Conservation (phyloP, 2,329 filamentous ascomycete genomes). For the Fusarium multiceps region DNA sequence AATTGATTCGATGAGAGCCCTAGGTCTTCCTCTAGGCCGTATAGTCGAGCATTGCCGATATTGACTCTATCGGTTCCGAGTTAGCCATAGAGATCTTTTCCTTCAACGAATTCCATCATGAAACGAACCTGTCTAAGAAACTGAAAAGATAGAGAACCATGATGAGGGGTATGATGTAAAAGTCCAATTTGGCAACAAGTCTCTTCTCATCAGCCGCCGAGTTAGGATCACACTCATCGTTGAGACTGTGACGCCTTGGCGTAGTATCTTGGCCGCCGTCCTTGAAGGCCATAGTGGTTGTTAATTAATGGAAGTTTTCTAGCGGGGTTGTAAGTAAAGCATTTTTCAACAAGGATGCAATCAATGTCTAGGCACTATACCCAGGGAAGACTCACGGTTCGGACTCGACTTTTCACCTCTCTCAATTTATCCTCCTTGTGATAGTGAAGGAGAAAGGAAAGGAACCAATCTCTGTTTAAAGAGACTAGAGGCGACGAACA, state of each 20-base stretch:
- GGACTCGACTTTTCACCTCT: not conserved
- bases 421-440: not conserved
- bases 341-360: not conserved
- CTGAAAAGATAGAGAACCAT: conserved; percentile 79
- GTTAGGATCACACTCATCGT: conserved; percentile 31
- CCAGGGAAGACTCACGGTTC: conserved; percentile 4
- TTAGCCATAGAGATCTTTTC: conserved; percentile 18
- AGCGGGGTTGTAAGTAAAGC: not conserved
- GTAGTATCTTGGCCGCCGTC: conserved; percentile 21
- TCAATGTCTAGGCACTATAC: not conserved
- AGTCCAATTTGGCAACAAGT: conserved; percentile 73
- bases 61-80: conserved; percentile 63
- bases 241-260: conserved; percentile 32
- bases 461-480: not conserved
- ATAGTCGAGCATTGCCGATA: conserved; percentile 77
- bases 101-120: conserved; percentile 40
- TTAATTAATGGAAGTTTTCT: not conserved
- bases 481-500: conserved; percentile 12
- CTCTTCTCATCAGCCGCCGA: conserved; percentile 58
- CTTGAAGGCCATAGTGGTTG: conserved; percentile 19
- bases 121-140: conserved; percentile 76
- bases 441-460: not conserved
- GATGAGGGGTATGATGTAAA: conserved; percentile 71
- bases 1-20: conserved; percentile 71
- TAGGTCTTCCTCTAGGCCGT: conserved; percentile 72